Evolutionary conservation across 2,329 filamentous ascomycete genomes (phyloP), one percentile per base, ranked within the genome.

Genomic region (Colletotrichum brevisporum): DNA sequence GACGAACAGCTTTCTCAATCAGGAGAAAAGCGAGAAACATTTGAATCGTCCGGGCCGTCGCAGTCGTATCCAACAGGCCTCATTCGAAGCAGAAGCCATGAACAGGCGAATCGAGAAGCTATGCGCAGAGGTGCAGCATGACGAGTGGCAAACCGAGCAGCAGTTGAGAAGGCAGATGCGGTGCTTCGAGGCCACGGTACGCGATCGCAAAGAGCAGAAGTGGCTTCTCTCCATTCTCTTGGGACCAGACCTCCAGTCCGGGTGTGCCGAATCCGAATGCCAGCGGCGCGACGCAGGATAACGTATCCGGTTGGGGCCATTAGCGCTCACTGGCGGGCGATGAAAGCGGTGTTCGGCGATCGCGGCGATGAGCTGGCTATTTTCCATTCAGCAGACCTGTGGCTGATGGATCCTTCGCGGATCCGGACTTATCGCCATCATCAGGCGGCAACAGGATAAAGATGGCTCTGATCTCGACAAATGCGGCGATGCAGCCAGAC

Each of bases 171-270:
- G 79, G 6, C 87, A 89, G 73, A 89, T 90, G 56, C 78, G 81
- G 12, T 85, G 81, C 43, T 81, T 97, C 63, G 90, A 95, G 68
- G 81, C 83, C 5, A 94, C 85, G 4, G 79, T 97, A 1, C 85
- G 88, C 43, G 86, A 92, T 63, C 86, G 87, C 56, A 82, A 91
- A 74, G 78, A 87, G 47, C 76, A 85, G 9, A 74, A 76, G 8
- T 91, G 88, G 87, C 76, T 82, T 3, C 80, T 87, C n/a, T 72
- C 77, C 6, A 73, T 87, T 26, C 79, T 90, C 5, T 78, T 79
- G 47, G 81, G 81, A 18, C 81, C 80, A 15, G 79, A 54, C 83
- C 84, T 0, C 77, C 3, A 83, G 81, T 59, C 76, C 75, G 13
- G 71, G n/a, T n/a, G n/a, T n/a, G n/a, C n/a, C n/a, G n/a, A n/a